These are phyloP conservation scores for Trichomonas tenax DNA, from an alignment of 208 protist species.

Conservation along the genomic window DNA sequence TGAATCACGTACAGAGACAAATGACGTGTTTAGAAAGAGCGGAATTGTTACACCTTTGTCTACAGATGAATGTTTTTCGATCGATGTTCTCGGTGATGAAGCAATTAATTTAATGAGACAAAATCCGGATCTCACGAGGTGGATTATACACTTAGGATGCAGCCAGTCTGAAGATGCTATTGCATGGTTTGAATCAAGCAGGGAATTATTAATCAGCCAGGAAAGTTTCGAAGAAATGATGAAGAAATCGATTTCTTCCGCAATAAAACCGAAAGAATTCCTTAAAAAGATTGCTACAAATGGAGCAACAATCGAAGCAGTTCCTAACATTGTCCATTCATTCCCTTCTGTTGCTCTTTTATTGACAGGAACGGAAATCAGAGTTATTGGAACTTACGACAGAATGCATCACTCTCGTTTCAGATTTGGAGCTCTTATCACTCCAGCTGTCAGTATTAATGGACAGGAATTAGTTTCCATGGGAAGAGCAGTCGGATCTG, in stretches of 20 bases:
- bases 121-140: not conserved
- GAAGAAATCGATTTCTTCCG: not conserved
- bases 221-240: not conserved
- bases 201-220: not conserved
- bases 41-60: not conserved
- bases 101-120: not conserved
- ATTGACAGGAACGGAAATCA: not conserved
- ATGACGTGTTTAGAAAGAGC: not conserved
- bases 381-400: conserved; percentile 13
- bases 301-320: not conserved
- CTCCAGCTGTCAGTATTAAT: not conserved
- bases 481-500: not conserved
- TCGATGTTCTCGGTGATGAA: not conserved
- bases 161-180: not conserved
- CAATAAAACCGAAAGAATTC: not conserved
- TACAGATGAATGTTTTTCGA: not conserved
- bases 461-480: not conserved
- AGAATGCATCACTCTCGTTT: not conserved
- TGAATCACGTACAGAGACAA: not conserved
- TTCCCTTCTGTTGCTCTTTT: not conserved
- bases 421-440: not conserved
- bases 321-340: not conserved
- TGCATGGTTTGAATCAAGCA: not conserved
- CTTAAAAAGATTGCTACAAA: not conserved
- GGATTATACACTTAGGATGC: not conserved